Conservation (phyloP, 2,329 filamentous ascomycete genomes). For the Pseudogymnoascus sp. region DNA sequence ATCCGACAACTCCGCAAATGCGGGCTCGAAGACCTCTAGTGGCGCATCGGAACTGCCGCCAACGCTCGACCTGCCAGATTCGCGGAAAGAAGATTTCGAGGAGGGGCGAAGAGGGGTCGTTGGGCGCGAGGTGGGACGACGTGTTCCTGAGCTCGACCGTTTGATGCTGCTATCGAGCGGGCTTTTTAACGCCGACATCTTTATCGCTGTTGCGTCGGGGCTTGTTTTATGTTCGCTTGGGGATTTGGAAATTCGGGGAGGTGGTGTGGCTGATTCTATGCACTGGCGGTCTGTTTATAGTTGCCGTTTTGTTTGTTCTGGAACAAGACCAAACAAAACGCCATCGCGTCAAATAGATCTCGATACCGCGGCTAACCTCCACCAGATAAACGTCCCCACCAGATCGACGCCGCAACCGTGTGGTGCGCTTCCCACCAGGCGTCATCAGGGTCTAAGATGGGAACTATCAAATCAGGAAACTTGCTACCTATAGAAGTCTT, state of each 20-base stretch:
- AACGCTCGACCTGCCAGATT: conserved; percentile 51
- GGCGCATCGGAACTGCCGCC: conserved; percentile 52
- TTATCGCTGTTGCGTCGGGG: not conserved
- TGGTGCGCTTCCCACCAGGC: not conserved
- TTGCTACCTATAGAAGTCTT: not conserved
- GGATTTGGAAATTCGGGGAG: not conserved
- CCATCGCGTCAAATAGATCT: conserved; percentile 3
- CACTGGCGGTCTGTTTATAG: not conserved
- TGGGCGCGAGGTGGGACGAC: conserved; percentile 44
- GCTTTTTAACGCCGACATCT: conserved; percentile 23
- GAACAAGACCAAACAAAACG: not conserved
- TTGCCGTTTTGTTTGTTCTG: not conserved
- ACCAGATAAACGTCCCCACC: conserved; percentile 5
- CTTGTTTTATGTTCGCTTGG: too few relatives aligned
- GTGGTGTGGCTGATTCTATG: not conserved
- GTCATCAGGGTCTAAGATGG: not conserved
- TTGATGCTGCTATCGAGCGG: conserved; percentile 23
- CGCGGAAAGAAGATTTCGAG: conserved; percentile 80
- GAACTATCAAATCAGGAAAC: not conserved
- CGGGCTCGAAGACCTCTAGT: conserved; percentile 75
- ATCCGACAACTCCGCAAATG: conserved; percentile 88
- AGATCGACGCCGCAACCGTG: not conserved
- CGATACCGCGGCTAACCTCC: conserved; percentile 3
- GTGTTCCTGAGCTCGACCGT: conserved; percentile 20
- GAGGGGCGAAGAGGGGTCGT: conserved; percentile 87